Evolutionary conservation across 2,329 filamentous ascomycete species (phyloP), one percentile per base, ranked within the genome.

Genomic region (Apiospora saccharicola): DNA sequence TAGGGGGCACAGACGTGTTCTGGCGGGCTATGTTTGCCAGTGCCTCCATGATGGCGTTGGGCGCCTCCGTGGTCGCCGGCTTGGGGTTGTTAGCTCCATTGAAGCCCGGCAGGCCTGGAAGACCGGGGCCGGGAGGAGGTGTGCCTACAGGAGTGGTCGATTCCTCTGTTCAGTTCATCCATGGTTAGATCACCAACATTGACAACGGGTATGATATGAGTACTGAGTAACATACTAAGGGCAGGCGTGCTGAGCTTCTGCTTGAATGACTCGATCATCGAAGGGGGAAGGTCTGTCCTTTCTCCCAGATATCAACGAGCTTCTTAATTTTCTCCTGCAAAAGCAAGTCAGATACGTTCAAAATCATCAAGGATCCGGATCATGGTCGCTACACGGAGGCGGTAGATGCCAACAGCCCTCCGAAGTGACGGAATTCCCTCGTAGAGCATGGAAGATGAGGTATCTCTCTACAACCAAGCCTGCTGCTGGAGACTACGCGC

Each of bases 261-360:
- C 84, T 94, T 96, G 88, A 97, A 97, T 49, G 90, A 90, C 74
- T 88, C 87, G 78, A 99, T 90, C 90, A 98, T 92, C 71, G 91
- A 83, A 57, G 88, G 82, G 96, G 95, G 82, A 99, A 98, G 30
- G 95, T 98, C 81, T 93, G 92, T 75, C 94, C 94, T 80, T 96
- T 96, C 82, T 98, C 95, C 96, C 96, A 99, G 77, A 99, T 99
- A 81, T 98, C 95, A 84, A 98, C 87, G 78, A 99, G 90, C 83
- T 98, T 98, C 81, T 89, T 92, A 83, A 98, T 96, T 86, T 98
- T 98, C 82, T 97, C 94, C 93, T 96, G 92, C 86, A 91, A 81
- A 81, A 80, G 80, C 81, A 78, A 77, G 76, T 77, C 77, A 80
- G 80, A 86, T 88, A 81, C 41, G 67, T 68, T 8, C 67, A 68